Percentiles rank a stretch among this genome's conserved stretches.
Evolutionary conservation across 2,329 filamentous ascomycete species (phyloP).

Genomic region (Clarireedia monteithiana): DNA sequence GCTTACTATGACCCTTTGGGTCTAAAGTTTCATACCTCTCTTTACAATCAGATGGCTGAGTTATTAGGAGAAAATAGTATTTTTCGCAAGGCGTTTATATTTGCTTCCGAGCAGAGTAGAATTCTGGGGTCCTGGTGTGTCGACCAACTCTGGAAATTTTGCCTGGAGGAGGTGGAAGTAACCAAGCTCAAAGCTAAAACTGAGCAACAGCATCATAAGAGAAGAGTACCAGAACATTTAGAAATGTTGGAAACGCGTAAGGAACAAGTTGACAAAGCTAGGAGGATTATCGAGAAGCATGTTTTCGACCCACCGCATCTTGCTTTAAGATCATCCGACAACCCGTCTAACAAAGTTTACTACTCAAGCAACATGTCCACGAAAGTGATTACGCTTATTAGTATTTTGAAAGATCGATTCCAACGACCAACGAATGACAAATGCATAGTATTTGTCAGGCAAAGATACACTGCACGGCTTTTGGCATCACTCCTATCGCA

Average conservation of each 20-base stretch:
- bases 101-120: conserved; percentile 50
- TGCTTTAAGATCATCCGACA: not conserved
- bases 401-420: conserved; percentile 57
- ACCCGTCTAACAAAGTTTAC: not conserved
- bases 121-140: conserved; percentile 78
- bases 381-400: conserved; percentile 60
- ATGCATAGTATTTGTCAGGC: conserved; percentile 84
- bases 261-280: conserved; percentile 50
- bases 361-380: conserved; percentile 47
- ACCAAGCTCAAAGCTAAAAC: conserved; percentile 52
- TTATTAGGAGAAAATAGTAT: conserved; percentile 39
- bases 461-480: conserved; percentile 68
- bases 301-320: conserved; percentile 35
- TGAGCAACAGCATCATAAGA: conserved; percentile 33
- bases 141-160: conserved; percentile 71
- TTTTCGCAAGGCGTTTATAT: conserved; percentile 36
- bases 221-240: conserved; percentile 22
- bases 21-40: conserved; percentile 50
- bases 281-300: conserved; percentile 46
- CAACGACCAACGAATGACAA: conserved; percentile 46
- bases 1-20: conserved; percentile 43
- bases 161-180: conserved; percentile 54
- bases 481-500: conserved; percentile 60
- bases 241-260: conserved; percentile 45
- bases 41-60: conserved; percentile 51